phyloP scores from a whole-genome alignment of 1,284 basidiomycete genomes.

The Neonothopanus nambi region DNA sequence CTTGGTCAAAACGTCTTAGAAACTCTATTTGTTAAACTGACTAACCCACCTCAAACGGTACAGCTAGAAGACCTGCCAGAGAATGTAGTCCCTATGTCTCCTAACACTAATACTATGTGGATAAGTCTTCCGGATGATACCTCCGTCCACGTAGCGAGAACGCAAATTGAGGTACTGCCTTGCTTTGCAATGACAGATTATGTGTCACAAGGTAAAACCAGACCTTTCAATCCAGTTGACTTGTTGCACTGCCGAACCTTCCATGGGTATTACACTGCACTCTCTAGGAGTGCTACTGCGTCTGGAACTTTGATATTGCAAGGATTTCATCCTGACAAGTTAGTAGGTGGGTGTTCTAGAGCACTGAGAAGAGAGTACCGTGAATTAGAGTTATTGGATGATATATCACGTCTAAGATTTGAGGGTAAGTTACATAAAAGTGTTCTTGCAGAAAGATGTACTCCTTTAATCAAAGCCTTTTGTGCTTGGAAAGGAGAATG shows the following conservation, averaged over 20 bases:
- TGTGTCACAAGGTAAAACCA: constrained; percentile 38
- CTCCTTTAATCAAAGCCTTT: constrained; percentile 23
- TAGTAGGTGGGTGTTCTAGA: constrained; percentile 20
- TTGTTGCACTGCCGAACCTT: constrained; percentile 28
- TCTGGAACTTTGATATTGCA: constrained; percentile 34
- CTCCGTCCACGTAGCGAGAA: constrained; percentile 23
- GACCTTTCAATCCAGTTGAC: constrained; percentile 34
- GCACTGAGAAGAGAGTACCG: constrained; percentile 30
- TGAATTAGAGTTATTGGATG: constrained; percentile 33
- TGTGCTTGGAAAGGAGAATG: constrained; percentile 13
- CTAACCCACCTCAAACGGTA: constrained; percentile 28
- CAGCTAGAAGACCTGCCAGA: constrained; percentile 31
- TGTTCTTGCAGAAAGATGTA: constrained; percentile 20
- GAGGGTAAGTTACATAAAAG: constrained; percentile 19
- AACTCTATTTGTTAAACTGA: constrained; percentile 28
- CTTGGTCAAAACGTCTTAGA: neutral
- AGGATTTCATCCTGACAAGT: constrained; percentile 24
- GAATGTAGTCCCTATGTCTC: constrained; percentile 39
- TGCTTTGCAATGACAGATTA: constrained; percentile 48
- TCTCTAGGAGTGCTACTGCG: constrained; percentile 33
- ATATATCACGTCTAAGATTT: constrained; percentile 30
- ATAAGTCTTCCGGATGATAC: constrained; percentile 29
- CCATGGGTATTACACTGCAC: constrained; percentile 35
- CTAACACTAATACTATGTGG: constrained; percentile 17
- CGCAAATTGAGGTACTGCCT: constrained; percentile 35